Percentiles rank a stretch among this genome's conserved stretches.
Conservation (phyloP, 176 grass and related monocot species). For the Thalia dealbata region DNA sequence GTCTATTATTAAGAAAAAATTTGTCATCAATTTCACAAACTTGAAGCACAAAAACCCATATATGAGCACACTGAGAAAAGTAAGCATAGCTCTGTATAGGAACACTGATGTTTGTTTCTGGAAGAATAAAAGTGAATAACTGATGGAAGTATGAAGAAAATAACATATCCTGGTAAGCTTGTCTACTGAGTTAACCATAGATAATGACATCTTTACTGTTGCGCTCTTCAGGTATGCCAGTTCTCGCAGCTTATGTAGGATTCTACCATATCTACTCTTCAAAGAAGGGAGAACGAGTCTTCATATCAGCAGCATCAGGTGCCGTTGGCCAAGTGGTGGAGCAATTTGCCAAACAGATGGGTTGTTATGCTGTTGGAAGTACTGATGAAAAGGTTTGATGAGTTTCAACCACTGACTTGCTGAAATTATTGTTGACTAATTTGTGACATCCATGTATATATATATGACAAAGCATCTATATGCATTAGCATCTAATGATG, state of each 20-base stretch:
- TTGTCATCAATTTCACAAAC: neutral
- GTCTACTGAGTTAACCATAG: neutral
- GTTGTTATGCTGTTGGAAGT: constrained; percentile 52
- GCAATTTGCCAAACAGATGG: constrained; percentile 51
- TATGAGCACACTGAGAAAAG: no score
- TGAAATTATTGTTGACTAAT: no score
- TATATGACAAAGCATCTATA: no score
- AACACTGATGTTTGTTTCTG: neutral
- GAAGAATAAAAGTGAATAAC: no score
- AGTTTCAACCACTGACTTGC: no score
- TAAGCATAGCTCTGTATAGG: no score
- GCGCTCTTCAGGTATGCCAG: constrained; percentile 38
- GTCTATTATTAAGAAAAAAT: neutral
- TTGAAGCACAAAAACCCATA: neutral
- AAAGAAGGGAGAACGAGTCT: constrained; percentile 44
- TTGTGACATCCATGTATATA: neutral
- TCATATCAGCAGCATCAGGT: constrained; percentile 46
- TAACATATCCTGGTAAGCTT: neutral
- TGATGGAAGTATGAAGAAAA: neutral
- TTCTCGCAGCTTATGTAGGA: constrained; percentile 40
- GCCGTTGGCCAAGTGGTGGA: constrained; percentile 51
- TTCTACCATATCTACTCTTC: constrained; percentile 34
- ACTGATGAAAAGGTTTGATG: constrained; percentile 20
- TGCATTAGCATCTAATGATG: no score
- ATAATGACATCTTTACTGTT: neutral